phyloP scores from a whole-genome alignment of 179 eudicot species.

The Actinidia arguta region DNA sequence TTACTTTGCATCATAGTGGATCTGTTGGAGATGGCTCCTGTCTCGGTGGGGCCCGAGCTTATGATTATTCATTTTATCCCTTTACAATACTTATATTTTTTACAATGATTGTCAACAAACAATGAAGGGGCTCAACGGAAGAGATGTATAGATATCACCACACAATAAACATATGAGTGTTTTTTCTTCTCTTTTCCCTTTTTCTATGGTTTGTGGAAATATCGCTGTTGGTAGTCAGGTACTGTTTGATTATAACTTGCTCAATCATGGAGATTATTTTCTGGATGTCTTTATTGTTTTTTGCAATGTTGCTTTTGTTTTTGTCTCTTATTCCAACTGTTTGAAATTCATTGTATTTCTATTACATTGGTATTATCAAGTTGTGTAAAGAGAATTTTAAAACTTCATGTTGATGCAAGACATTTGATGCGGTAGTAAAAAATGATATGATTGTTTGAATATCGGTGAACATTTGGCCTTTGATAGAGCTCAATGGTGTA shows the following conservation, averaged over 20 bases:
- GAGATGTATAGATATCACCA: slow-evolving; percentile 67
- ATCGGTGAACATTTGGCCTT: too few species aligned
- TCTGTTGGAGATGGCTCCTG: too few species aligned
- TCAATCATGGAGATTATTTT: neutral
- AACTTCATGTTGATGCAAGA: too few species aligned
- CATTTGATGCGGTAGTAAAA: too few species aligned
- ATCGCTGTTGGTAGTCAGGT: neutral
- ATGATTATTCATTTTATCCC: too few species aligned
- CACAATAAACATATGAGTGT: neutral
- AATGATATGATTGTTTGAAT: too few species aligned
- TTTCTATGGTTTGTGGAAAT: neutral
- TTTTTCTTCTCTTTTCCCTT: neutral
- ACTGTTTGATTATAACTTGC: neutral
- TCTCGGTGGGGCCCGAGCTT: too few species aligned
- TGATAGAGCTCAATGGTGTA: too few species aligned
- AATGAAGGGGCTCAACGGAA: slow-evolving; percentile 91
- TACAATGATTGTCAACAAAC: slow-evolving; percentile 93
- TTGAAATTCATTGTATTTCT: neutral
- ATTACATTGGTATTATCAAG: neutral
- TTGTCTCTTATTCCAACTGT: neutral
- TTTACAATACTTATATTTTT: slow-evolving; percentile 77
- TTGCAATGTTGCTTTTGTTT: neutral
- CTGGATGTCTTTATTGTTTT: neutral
- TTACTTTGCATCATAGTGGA: too few species aligned
- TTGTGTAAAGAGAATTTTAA: neutral